Evolutionary conservation across 306 rosid species (phyloP).

Genomic region (Prunus padus): DNA sequence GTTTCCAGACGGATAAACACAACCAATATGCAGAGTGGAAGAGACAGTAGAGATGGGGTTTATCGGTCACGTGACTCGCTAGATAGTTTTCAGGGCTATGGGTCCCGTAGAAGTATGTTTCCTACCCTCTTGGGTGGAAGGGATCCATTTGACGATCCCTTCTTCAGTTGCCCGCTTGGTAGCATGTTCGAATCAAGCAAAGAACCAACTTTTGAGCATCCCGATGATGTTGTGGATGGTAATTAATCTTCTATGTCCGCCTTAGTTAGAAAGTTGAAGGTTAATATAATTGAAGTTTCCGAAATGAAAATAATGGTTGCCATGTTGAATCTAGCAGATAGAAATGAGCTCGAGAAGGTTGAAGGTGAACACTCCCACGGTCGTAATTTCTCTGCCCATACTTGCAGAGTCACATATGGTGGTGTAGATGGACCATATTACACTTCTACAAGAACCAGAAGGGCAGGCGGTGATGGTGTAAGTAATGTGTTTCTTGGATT

Average conservation of each 20-base stretch:
- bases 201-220: conserved; percentile 79
- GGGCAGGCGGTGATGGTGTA: conserved; percentile 66
- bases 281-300: not conserved
- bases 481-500: conserved; percentile 19
- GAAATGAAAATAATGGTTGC: conserved; percentile 6
- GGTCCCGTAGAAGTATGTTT: conserved; percentile 39
- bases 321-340: conserved; percentile 28
- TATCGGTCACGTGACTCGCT: conserved; percentile 31
- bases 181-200: conserved; percentile 39
- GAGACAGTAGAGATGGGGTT: conserved; percentile 34
- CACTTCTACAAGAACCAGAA: conserved; percentile 62
- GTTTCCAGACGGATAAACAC: conserved; percentile 16
- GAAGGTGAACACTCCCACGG: conserved; percentile 29
- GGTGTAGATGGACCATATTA: conserved; percentile 88
- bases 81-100: conserved; percentile 42
- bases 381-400: conserved; percentile 36
- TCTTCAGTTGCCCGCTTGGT: conserved; percentile 56
- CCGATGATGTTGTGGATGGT: conserved; percentile 64
- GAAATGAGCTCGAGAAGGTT: conserved; percentile 28
- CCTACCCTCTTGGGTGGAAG: conserved; percentile 58
- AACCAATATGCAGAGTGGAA: conserved; percentile 50
- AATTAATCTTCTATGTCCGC: conserved; percentile 5
- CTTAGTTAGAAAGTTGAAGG: not conserved
- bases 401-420: conserved; percentile 75
- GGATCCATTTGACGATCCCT: conserved; percentile 84